phyloP scores from a whole-genome alignment of 345 rosid species.

The Reutealis trisperma region DNA sequence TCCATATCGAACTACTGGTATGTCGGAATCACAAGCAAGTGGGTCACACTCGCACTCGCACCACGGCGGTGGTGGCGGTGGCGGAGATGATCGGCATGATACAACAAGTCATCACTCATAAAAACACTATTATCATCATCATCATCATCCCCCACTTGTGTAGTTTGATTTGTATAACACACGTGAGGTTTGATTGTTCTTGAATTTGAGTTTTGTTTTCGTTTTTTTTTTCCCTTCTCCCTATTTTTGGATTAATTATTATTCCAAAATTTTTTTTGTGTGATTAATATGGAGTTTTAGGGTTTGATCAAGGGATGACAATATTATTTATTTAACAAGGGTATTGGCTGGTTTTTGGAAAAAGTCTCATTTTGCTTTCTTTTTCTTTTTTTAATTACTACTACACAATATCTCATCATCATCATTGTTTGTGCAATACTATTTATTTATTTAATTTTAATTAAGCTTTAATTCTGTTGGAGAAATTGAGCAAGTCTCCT shows the following conservation, averaged over 20 bases:
- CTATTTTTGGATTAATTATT: neutral
- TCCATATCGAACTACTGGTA: conserved; percentile 46
- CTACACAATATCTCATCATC: conserved; percentile 25
- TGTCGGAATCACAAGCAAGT: conserved; percentile 74
- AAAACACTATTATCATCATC: conserved; percentile 14
- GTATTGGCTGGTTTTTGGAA: conserved; percentile 31
- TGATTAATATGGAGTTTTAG: conserved; percentile 50
- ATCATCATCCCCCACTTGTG: conserved; percentile 30
- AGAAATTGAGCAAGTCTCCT: conserved; percentile 32
- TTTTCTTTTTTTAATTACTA: neutral
- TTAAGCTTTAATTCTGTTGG: neutral
- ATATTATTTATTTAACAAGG: conserved; percentile 35
- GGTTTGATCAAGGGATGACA: conserved; percentile 33
- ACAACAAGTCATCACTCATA: conserved; percentile 51
- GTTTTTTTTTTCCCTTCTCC: neutral
- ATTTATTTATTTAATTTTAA: too few species aligned
- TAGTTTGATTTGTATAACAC: conserved; percentile 60
- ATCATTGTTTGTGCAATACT: conserved; percentile 32
- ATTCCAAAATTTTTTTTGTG: conserved; percentile 41
- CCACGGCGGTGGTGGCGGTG: conserved; percentile 38
- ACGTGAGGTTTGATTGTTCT: conserved; percentile 69
- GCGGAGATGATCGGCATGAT: conserved; percentile 63
- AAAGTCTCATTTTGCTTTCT: conserved; percentile 19
- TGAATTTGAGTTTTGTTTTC: conserved; percentile 51
- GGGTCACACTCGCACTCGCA: conserved; percentile 65